Evolutionary conservation across 2,329 filamentous ascomycete genomes (phyloP), one percentile per base, ranked within the genome.

Genomic region (Xylaria sp.): DNA sequence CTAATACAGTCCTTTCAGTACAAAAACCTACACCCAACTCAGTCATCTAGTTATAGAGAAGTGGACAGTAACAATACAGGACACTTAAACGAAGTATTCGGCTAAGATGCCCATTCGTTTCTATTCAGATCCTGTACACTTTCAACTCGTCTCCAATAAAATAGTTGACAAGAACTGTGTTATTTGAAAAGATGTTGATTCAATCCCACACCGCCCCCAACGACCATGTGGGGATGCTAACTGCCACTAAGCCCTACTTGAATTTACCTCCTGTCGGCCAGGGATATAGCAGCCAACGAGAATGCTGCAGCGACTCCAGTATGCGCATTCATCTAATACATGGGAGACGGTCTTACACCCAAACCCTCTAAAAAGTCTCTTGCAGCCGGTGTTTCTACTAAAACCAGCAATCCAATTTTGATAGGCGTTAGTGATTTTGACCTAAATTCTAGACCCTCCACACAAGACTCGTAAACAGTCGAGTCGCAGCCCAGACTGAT

Each of bases 11-110:
- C 18, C 9, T 25, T 20, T 23, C n/a, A n/a, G 2, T 2, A 55
- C 10, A n/a, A 20, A 36, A 7, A 23, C 39, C 8, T 56, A 55
- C 56, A 61, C 57, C 41, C 57, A 15, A 61, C 57, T 61, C 64
- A 66, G 1, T 61, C 20, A 15, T 18, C 18, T 41, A 8, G n/a
- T 12, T 31, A 39, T 5, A 15, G 8, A 43, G 20, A 12, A 18
- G 13, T 15, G 25, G 23, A 28, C 23, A 41, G 41, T n/a, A 15
- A 33, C 18, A 15, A 49, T 49, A 31, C 18, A 43, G 1, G 7
- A 33, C 25, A 36, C 23, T 20, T 20, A 8, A 55, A 55, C 7
- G 10, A 9, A n/a, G n/a, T 1, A 6, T n/a, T 20, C 9, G 10
- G 12, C n/a, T 4, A 8, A 55, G 9, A n/a, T 10, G 28, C 3